Evolutionary conservation across 495 filamentous ascomycete species (phyloP).

Genomic region (Bathelium albidoporum): DNA sequence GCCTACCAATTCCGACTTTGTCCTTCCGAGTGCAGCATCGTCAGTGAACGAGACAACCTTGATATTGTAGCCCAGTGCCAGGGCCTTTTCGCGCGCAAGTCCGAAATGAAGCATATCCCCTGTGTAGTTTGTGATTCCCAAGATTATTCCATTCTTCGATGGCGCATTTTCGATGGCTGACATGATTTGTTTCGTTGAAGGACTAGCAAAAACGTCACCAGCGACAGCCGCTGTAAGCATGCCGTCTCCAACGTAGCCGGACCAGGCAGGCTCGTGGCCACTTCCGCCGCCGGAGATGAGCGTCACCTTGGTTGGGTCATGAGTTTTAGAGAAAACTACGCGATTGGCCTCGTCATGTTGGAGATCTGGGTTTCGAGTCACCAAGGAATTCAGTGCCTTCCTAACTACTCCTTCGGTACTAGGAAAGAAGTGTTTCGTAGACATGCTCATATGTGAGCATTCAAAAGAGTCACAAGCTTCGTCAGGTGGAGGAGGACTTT

Average conservation of each 20-base stretch:
- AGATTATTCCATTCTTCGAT: slow-evolving; percentile 45
- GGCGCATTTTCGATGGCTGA: slow-evolving; percentile 47
- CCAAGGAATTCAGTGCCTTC: slow-evolving; percentile 44
- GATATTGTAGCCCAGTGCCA: slow-evolving; percentile 43
- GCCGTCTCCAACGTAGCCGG: slow-evolving; percentile 52
- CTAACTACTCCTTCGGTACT: slow-evolving; percentile 37
- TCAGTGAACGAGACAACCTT: slow-evolving; percentile 50
- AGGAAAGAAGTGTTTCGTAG: slow-evolving; percentile 32
- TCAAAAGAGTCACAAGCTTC: too few relatives aligned
- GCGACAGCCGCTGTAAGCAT: slow-evolving; percentile 49
- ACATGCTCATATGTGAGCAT: slow-evolving; percentile 17
- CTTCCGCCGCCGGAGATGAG: slow-evolving; percentile 52
- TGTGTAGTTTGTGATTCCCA: slow-evolving; percentile 59
- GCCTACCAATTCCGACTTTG: slow-evolving; percentile 44
- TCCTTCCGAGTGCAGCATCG: slow-evolving; percentile 51
- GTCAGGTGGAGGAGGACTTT: too few relatives aligned
- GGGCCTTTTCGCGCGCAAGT: slow-evolving; percentile 50
- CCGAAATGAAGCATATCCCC: slow-evolving; percentile 58
- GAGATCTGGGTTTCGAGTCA: slow-evolving; percentile 47
- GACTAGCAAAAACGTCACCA: slow-evolving; percentile 54
- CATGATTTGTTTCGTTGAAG: slow-evolving; percentile 52
- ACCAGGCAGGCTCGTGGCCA: slow-evolving; percentile 56
- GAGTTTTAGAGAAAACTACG: slow-evolving; percentile 46
- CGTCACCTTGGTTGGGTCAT: slow-evolving; percentile 41
- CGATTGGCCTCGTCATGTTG: slow-evolving; percentile 45